Evolutionary conservation across 139 green algal species (phyloP).

Genomic region (Chlamydomonas incerta): DNA sequence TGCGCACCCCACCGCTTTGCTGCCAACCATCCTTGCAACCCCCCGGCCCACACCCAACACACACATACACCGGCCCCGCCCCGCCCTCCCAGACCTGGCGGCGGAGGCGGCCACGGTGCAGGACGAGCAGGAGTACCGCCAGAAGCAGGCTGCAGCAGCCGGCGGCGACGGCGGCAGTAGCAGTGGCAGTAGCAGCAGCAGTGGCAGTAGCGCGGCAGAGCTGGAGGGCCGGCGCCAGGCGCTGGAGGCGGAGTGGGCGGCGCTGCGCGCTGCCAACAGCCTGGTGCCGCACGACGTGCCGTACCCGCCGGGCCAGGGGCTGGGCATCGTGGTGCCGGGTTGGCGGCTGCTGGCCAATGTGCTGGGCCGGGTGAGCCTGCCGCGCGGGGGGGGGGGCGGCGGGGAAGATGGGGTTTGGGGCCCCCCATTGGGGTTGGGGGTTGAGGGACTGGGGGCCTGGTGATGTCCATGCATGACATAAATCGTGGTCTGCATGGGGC

Average conservation of each 20-base stretch:
- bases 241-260: neutral
- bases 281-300: neutral
- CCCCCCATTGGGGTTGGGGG: no score
- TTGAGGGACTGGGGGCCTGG: no score
- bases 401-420: neutral
- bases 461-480: no score
- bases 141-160: no score
- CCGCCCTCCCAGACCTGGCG: no score
- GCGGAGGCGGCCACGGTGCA: neutral
- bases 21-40: no score
- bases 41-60: no score
- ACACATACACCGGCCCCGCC: no score
- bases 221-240: neutral
- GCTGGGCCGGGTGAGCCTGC: neutral
- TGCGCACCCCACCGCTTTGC: no score
- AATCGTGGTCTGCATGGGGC: no score
- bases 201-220: no score
- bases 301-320: neutral
- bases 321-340: neutral
- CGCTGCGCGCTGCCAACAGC: neutral
- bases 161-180: neutral
- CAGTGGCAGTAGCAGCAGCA: neutral
- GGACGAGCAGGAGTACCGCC: no score
- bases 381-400: neutral
- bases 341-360: conserved; percentile 6